Conservation (phyloP, 2,329 filamentous ascomycete species). For the Chaetomium sp. region DNA sequence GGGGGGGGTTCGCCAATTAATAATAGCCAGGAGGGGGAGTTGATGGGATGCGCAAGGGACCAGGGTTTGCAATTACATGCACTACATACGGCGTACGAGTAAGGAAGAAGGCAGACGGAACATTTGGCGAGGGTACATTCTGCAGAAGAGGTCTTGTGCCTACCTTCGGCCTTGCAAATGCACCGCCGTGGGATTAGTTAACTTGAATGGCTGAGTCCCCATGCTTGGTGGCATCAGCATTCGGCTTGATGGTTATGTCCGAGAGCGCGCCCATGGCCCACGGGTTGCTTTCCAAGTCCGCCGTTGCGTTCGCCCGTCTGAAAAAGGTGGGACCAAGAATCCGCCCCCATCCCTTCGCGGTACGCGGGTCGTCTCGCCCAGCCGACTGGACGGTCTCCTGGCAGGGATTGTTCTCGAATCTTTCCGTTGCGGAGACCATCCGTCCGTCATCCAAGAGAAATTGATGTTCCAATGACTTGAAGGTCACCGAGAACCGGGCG, state of each 20-base stretch:
- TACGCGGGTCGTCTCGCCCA: too few relatives aligned
- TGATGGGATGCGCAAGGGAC: background rate
- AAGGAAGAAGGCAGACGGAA: slow-evolving; percentile 1
- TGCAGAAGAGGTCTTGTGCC: background rate
- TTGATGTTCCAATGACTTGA: too few relatives aligned
- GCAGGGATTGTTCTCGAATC: too few relatives aligned
- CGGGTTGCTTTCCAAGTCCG: background rate
- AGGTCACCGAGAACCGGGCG: too few relatives aligned
- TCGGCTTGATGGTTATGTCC: slow-evolving; percentile 35
- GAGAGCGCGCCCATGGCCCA: slow-evolving; percentile 25
- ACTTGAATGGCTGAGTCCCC: slow-evolving; percentile 9
- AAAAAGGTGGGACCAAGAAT: slow-evolving; percentile 1
- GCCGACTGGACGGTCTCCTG: too few relatives aligned
- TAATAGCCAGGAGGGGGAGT: slow-evolving; percentile 15
- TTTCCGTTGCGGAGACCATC: too few relatives aligned
- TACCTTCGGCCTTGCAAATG: slow-evolving; percentile 5
- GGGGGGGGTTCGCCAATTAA: slow-evolving; percentile 16
- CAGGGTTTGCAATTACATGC: background rate
- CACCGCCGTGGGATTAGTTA: slow-evolving; percentile 5
- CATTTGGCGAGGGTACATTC: background rate
- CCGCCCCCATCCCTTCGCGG: too few relatives aligned
- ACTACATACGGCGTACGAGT: background rate
- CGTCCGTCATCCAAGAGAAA: too few relatives aligned
- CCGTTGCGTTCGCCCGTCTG: background rate
- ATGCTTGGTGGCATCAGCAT: slow-evolving; percentile 17